These are phyloP conservation scores for Coniferiporia weirii DNA, from an alignment of 1,284 basidiomycete species.

Conservation along the genomic window DNA sequence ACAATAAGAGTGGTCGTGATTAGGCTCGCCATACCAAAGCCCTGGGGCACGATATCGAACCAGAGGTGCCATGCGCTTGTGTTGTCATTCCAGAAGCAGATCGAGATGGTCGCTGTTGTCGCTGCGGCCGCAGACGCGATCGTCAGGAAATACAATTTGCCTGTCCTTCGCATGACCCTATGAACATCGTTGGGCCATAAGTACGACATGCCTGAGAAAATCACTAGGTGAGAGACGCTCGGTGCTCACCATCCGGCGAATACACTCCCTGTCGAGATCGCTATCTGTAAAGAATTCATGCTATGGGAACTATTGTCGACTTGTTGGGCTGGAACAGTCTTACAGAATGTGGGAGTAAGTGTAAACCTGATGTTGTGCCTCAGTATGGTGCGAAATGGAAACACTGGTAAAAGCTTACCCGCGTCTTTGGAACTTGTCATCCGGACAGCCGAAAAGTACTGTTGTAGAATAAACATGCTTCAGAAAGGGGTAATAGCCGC, in stretches of 20 bases:
- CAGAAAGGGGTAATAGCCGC: conserved; percentile 14
- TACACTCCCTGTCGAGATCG: conserved; percentile 76
- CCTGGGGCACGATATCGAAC: conserved; percentile 73
- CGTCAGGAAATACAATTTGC: conserved; percentile 73
- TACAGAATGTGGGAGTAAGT: conserved; percentile 85
- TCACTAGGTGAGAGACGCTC: not conserved
- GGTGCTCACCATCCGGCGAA: conserved; percentile 71
- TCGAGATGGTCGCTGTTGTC: conserved; percentile 50
- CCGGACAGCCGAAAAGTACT: conserved; percentile 85
- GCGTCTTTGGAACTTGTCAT: conserved; percentile 66
- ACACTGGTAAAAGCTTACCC: conserved; percentile 37
- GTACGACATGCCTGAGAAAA: not conserved
- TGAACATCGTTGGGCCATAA: conserved; percentile 3
- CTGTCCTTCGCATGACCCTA: conserved; percentile 80
- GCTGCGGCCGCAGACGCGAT: conserved; percentile 50
- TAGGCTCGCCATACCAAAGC: conserved; percentile 77
- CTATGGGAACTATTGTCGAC: conserved; percentile 11
- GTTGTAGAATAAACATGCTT: conserved; percentile 17
- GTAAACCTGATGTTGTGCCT: conserved; percentile 44
- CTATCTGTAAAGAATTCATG: conserved; percentile 41
- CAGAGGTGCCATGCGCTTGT: conserved; percentile 65
- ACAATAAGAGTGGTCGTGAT: conserved; percentile 83
- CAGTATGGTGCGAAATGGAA: conserved; percentile 14
- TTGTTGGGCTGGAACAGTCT: conserved; percentile 27
- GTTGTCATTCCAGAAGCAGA: conserved; percentile 57